phyloP scores from a whole-genome alignment of 768 basidiomycete genomes.

The Gymnopilus junonius region DNA sequence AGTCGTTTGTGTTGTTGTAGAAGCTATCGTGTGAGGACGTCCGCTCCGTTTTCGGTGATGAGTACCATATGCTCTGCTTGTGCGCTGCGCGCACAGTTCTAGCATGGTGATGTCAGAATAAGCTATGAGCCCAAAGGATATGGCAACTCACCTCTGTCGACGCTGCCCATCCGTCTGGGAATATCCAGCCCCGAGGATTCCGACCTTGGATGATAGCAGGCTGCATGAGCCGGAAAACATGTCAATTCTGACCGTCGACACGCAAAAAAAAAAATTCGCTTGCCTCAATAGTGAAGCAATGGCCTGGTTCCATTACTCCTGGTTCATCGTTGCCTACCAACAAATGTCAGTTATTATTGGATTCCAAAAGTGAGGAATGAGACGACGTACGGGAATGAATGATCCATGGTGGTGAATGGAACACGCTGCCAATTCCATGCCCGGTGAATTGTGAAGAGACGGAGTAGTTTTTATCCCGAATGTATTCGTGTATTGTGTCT shows the following conservation, averaged over 20 bases:
- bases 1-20: not conserved
- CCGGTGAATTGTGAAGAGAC: slow-evolving; percentile 79
- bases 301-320: slow-evolving; percentile 79
- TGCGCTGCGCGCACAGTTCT: slow-evolving; percentile 84
- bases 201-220: slow-evolving; percentile 80
- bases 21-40: slow-evolving; percentile 65
- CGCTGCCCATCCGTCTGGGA: slow-evolving; percentile 94
- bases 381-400: slow-evolving; percentile 65
- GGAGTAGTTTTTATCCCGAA: slow-evolving; percentile 49
- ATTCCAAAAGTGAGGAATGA: not conserved
- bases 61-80: slow-evolving; percentile 91
- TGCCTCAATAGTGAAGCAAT: slow-evolving; percentile 95
- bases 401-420: slow-evolving; percentile 87
- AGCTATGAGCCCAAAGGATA: not conserved
- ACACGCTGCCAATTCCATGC: slow-evolving; percentile 84
- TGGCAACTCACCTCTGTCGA: slow-evolving; percentile 69
- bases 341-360: not conserved
- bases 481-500: slow-evolving; percentile 60
- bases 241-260: not conserved
- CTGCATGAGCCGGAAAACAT: slow-evolving; percentile 34
- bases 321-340: slow-evolving; percentile 80
- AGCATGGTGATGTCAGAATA: not conserved
- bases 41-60: slow-evolving; percentile 78
- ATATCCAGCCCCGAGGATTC: slow-evolving; percentile 72
- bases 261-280: slow-evolving; percentile 7